These are phyloP conservation scores for Plectranthus barbatus DNA, from an alignment of 257 asterid species.

Conservation along the genomic window DNA sequence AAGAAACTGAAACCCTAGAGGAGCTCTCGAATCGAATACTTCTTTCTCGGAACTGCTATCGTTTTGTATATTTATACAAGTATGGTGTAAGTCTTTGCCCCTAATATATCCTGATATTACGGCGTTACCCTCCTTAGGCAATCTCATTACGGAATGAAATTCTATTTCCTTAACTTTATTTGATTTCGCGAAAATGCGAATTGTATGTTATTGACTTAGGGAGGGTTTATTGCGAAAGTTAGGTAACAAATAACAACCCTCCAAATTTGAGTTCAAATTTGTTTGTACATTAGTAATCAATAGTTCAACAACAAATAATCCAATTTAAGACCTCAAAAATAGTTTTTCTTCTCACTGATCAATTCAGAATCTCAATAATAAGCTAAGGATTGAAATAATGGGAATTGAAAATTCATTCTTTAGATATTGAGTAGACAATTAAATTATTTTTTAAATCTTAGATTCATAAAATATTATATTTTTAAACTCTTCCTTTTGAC, in stretches of 20 bases:
- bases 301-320: too few species aligned
- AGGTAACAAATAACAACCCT: neutral
- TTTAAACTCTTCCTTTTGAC: too few species aligned
- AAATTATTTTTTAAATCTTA: too few species aligned
- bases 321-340: too few species aligned
- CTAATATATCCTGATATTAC: constrained; percentile 14
- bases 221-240: neutral
- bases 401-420: too few species aligned
- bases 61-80: constrained; percentile 5
- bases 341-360: too few species aligned
- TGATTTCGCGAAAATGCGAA: neutral
- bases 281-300: too few species aligned
- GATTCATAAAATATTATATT: too few species aligned
- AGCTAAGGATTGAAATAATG: too few species aligned
- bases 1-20: constrained; percentile 19
- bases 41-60: neutral
- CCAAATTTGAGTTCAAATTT: neutral
- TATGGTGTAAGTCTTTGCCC: neutral
- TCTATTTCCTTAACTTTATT: neutral
- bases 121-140: constrained; percentile 10
- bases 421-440: too few species aligned
- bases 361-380: too few species aligned
- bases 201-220: neutral
- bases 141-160: neutral
- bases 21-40: neutral